Conservation (phyloP, 805 yeast species). For the Starmerella stellata region DNA sequence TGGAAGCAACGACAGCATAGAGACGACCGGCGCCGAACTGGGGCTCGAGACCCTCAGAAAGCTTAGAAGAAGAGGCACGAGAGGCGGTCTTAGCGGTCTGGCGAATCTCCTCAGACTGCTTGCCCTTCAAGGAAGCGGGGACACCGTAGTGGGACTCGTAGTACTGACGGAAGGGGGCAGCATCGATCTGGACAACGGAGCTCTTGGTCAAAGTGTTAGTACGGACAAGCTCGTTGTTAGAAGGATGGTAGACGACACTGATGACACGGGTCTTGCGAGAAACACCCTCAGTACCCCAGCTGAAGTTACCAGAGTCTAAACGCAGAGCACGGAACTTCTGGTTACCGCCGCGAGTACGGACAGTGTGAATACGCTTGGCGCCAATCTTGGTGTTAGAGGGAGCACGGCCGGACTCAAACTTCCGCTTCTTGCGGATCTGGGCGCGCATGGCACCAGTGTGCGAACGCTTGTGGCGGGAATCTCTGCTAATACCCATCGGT, state of each 20-base stretch:
- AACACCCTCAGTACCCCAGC: constrained; percentile 99
- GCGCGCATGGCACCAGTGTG: constrained; percentile 99
- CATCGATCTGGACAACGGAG: constrained; percentile 98
- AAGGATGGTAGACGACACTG: constrained; percentile 96
- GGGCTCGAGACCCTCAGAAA: constrained; percentile 78
- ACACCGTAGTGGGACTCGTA: constrained; percentile 97
- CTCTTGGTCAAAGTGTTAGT: constrained; percentile 98
- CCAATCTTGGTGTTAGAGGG: constrained; percentile 99
- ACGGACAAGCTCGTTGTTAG: constrained; percentile 98
- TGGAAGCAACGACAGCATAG: constrained; percentile 94
- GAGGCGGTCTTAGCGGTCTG: constrained; percentile 43
- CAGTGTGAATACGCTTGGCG: constrained; percentile 95
- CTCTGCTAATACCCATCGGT: constrained; percentile 98
- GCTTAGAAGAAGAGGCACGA: constrained; percentile 68
- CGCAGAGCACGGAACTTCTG: constrained; percentile 98
- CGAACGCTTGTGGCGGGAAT: constrained; percentile 99
- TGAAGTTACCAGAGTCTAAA: constrained; percentile 80
- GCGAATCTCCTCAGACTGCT: constrained; percentile 71
- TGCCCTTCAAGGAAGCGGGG: constrained; percentile 32
- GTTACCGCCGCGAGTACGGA: constrained; percentile 99
- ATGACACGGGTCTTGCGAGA: constrained; percentile 98
- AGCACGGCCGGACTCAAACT: constrained; percentile 99
- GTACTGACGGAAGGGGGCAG: constrained; percentile 99
- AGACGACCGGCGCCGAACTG: constrained; percentile 98
- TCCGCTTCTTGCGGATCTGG: constrained; percentile 99